Conservation (phyloP, 2,329 filamentous ascomycete species). For the Penicillium expansum region DNA sequence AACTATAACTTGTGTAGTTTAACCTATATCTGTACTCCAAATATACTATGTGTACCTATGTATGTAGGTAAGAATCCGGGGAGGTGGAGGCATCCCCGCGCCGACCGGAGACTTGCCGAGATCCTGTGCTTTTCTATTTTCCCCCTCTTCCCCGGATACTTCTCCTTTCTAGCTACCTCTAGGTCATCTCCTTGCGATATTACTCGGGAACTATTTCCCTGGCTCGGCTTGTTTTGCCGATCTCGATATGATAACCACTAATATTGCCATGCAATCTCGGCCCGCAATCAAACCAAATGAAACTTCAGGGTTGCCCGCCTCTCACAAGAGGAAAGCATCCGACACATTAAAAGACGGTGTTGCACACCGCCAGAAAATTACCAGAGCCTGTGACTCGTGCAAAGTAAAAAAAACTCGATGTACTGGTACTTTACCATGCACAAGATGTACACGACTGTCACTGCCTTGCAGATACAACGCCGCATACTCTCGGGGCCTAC, state of each 20-base stretch:
- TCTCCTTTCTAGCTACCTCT: slow-evolving; percentile 9
- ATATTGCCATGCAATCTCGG: slow-evolving; percentile 15
- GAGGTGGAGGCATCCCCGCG: slow-evolving; percentile 14
- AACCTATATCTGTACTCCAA: not conserved
- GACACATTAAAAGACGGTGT: slow-evolving; percentile 20
- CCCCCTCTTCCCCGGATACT: slow-evolving; percentile 14
- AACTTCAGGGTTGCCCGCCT: not conserved
- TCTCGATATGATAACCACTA: slow-evolving; percentile 15
- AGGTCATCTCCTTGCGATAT: not conserved
- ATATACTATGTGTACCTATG: not conserved
- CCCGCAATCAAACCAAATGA: slow-evolving; percentile 5
- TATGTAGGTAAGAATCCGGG: slow-evolving; percentile 3
- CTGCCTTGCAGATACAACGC: slow-evolving; percentile 38
- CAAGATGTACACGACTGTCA: slow-evolving; percentile 34
- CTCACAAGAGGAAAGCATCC: slow-evolving; percentile 32
- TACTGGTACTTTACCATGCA: slow-evolving; percentile 38
- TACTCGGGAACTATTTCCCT: not conserved
- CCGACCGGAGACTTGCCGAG: slow-evolving; percentile 11
- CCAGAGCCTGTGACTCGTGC: slow-evolving; percentile 40
- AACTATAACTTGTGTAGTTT: not conserved
- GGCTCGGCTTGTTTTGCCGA: slow-evolving; percentile 6
- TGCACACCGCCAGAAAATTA: slow-evolving; percentile 36
- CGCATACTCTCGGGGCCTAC: slow-evolving; percentile 37
- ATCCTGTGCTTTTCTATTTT: slow-evolving; percentile 1
- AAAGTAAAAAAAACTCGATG: slow-evolving; percentile 41